These are phyloP conservation scores for Breynia disticha DNA, from an alignment of 441 rosid genomes.

Conservation along the genomic window DNA sequence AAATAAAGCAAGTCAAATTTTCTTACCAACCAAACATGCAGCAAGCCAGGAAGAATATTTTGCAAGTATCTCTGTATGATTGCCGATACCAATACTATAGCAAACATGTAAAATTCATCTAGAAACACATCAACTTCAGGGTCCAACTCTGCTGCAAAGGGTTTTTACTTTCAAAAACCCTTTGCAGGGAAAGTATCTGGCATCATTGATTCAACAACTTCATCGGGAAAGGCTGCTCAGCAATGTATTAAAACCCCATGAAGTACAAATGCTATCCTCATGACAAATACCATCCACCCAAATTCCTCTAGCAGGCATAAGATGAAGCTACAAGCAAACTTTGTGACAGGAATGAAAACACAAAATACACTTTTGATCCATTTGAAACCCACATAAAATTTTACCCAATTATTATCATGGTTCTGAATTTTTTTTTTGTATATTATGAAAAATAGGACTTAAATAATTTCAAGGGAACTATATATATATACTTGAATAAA, in stretches of 20 bases:
- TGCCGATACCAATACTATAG: constrained; percentile 56
- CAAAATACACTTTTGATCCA: background rate
- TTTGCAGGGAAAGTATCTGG: constrained; percentile 26
- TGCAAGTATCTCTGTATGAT: constrained; percentile 67
- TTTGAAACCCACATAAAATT: background rate
- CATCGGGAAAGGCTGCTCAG: constrained; percentile 27
- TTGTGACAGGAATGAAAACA: background rate
- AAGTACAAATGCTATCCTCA: constrained; percentile 25
- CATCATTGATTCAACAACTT: constrained; percentile 29
- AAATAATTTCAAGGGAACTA: too few species aligned
- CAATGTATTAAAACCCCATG: constrained; percentile 25
- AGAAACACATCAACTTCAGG: constrained; percentile 49
- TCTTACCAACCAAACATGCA: constrained; percentile 73
- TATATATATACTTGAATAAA: too few species aligned
- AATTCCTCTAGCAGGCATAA: constrained; percentile 26
- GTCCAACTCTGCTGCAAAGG: constrained; percentile 50
- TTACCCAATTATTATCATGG: too few species aligned
- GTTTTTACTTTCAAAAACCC: constrained; percentile 37
- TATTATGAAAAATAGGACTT: too few species aligned
- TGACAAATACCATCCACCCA: constrained; percentile 16
- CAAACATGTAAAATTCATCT: constrained; percentile 45
- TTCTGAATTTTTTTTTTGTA: too few species aligned
- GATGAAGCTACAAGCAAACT: background rate
- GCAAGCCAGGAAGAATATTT: constrained; percentile 58
- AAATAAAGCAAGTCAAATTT: constrained; percentile 26